Base-by-base conservation (phyloP, 768 basidiomycete genomes). In the Royoungia palumana region DNA sequence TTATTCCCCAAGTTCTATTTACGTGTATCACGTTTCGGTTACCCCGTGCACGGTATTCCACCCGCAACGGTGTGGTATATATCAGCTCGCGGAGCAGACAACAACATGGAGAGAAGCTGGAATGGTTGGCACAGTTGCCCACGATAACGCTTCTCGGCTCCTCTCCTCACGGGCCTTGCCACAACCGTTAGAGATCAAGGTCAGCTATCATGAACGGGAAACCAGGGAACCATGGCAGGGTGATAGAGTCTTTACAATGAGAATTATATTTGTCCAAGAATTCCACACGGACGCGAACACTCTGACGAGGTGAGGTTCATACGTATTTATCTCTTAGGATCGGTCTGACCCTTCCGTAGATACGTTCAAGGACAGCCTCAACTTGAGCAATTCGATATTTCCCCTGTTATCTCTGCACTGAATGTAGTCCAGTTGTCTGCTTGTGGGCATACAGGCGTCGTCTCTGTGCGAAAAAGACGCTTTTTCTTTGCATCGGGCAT, bases 11-110 rank as follows among this genome's bases (percentile, higher is more conserved):
- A 68, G 65, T 5, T 67, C 71, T 5, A 39, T 78, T 4, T 66
- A 66, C 47, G 76, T 76, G 47, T 78, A 78, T 44, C 67, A 70
- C 35, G 63, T 74, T 25, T 49, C 54, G 9, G 65, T 73, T 13
- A 49, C 57, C 1, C 74, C 74, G 14, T 25, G 22, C 3, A 49
- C 56, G 6, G 57, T 49, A 2, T 59, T n/a, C n/a, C n/a, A n/a
- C 58, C 12, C 64, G 60, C 45, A 64, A 72, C 4, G 60, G 54
- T 58, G 62, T n/a, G 61, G 73, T 13, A 69, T 78, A 34, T 73
- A 72, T 40, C 58, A 72, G 36, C 66, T 76, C 16, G 74, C 77
- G 0, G 76, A 75, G 50, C 47, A 55, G 37, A 65, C 68, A 6
- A 40, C 53, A 19, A 70, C 64, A n/a, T 76, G 75, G 70, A 47